A percentile compares a stretch with the other conserved stretches of the same genome.
Evolutionary conservation across 805 yeast genomes (phyloP).

Genomic region (Kurtzmaniella fragi): DNA sequence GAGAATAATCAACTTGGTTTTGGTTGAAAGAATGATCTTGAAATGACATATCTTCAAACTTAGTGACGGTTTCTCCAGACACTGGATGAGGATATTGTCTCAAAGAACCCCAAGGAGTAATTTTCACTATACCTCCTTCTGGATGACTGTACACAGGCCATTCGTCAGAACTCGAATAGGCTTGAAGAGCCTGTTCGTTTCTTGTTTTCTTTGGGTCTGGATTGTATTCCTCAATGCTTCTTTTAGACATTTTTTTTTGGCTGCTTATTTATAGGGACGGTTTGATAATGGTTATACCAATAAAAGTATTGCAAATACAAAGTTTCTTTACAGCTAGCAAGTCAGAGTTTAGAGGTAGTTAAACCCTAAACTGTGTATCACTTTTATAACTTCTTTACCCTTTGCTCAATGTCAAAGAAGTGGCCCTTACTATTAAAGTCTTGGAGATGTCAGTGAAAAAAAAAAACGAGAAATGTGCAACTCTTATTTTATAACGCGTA

Average conservation of each 20-base stretch:
- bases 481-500: too few relatives aligned
- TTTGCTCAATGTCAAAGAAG: too few relatives aligned
- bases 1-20: conserved; percentile 7
- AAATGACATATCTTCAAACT: conserved; percentile 41
- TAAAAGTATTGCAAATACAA: too few relatives aligned
- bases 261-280: too few relatives aligned
- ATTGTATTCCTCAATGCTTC: conserved; percentile 9
- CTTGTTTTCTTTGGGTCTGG: conserved; percentile 13
- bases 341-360: too few relatives aligned
- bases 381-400: too few relatives aligned
- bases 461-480: too few relatives aligned
- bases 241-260: conserved; percentile 6
- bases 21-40: conserved; percentile 15
- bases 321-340: too few relatives aligned
- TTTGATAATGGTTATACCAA: too few relatives aligned
- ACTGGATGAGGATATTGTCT: conserved; percentile 38
- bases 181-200: conserved; percentile 10
- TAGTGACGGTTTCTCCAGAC: conserved; percentile 42
- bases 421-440: too few relatives aligned
- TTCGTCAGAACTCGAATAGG: conserved; percentile 27
- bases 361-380: too few relatives aligned
- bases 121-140: conserved; percentile 56
- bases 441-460: too few relatives aligned
- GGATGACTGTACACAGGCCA: conserved; percentile 59
- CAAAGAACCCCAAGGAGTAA: conserved; percentile 61